Conservation (phyloP, 2,329 filamentous ascomycete species). For the Pseudogymnoascus sp. region DNA sequence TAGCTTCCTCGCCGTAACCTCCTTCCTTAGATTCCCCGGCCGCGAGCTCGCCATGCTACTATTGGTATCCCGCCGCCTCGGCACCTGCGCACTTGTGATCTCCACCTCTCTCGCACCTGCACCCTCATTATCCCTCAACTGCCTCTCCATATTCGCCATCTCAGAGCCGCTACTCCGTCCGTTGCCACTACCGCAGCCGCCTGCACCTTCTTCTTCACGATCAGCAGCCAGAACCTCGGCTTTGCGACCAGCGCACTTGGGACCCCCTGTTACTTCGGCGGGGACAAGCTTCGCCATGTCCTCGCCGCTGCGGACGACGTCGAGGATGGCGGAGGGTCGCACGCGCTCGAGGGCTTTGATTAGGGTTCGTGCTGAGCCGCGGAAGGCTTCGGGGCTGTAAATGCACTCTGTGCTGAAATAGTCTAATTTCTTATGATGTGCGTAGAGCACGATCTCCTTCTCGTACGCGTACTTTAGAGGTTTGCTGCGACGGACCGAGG, state of each 20-base stretch:
- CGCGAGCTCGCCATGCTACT: constrained; percentile 15
- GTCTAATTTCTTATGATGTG: constrained; percentile 90
- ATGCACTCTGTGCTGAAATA: constrained; percentile 99
- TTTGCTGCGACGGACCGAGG: constrained; percentile 90
- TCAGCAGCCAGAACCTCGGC: constrained; percentile 28
- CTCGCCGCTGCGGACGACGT: constrained; percentile 89
- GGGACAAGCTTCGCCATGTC: constrained; percentile 90
- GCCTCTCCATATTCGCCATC: constrained; percentile 73
- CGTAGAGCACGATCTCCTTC: constrained; percentile 97
- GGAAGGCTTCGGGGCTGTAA: constrained; percentile 93
- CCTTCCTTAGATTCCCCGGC: constrained; percentile 24
- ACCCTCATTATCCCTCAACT: constrained; percentile 55
- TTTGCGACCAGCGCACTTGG: constrained; percentile 37
- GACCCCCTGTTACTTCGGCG: constrained; percentile 41
- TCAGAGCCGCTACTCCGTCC: constrained; percentile 61
- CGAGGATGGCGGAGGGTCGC: constrained; percentile 84
- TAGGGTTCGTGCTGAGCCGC: constrained; percentile 79
- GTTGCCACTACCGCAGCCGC: constrained; percentile 67
- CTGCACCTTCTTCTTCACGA: constrained; percentile 45
- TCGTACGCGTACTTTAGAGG: constrained; percentile 97
- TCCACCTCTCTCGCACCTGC: constrained; percentile 57
- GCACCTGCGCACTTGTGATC: constrained; percentile 36
- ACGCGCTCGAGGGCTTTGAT: constrained; percentile 96
- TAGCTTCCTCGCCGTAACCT: constrained; percentile 28
- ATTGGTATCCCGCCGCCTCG: constrained; percentile 18